Conservation (phyloP, 768 basidiomycete species). For the Hypsizygus marmoreus region DNA sequence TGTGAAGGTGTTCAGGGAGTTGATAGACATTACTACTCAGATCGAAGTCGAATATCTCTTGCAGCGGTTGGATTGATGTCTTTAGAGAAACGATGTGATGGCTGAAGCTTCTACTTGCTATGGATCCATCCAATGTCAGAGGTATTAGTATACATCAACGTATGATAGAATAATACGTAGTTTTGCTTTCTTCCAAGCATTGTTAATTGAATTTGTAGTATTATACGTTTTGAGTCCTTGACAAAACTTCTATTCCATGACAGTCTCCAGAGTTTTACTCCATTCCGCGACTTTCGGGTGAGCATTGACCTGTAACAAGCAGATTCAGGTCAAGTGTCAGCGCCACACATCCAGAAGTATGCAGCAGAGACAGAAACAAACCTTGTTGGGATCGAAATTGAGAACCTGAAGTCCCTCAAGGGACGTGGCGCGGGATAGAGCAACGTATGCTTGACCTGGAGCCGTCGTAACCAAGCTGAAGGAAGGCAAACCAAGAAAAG, state of each 20-base stretch:
- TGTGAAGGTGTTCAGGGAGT: constrained; percentile 5
- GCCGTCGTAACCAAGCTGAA: constrained; percentile 6
- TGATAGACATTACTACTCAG: constrained; percentile 14
- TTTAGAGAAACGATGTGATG: too few species aligned
- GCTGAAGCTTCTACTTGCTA: too few species aligned
- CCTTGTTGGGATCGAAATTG: constrained; percentile 76
- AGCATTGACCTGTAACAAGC: constrained; percentile 54
- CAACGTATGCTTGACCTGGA: constrained; percentile 88
- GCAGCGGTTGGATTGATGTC: constrained; percentile 1
- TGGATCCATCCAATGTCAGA: too few species aligned
- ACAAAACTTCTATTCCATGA: constrained; percentile 29
- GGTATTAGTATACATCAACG: too few species aligned
- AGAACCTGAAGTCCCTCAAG: constrained; percentile 85
- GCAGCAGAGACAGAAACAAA: constrained; percentile 25
- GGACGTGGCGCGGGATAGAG: constrained; percentile 85
- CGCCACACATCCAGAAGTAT: too few species aligned
- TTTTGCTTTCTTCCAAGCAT: too few species aligned
- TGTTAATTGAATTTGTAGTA: background rate
- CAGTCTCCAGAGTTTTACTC: constrained; percentile 67
- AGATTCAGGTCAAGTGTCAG: background rate
- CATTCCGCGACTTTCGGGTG: constrained; percentile 74
- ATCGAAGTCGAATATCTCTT: constrained; percentile 13
- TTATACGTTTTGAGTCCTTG: background rate
- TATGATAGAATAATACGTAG: too few species aligned
- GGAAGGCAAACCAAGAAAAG: background rate